Evolutionary conservation across 2,329 filamentous ascomycete species (phyloP), one percentile per base, ranked within the genome.

Genomic region (Pleomassaria siparia): DNA sequence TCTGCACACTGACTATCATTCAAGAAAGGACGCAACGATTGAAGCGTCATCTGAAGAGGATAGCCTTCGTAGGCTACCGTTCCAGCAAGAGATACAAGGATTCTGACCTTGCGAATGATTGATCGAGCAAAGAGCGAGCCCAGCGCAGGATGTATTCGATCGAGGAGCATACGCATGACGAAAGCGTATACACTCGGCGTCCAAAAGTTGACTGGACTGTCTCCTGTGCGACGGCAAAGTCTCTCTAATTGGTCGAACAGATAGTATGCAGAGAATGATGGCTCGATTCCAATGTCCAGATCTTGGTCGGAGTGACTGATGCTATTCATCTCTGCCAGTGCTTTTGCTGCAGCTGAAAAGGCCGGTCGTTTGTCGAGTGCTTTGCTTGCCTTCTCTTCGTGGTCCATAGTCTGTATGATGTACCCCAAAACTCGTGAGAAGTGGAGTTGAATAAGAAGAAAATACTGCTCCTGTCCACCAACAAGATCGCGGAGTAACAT

Each of bases 91-190:
- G 84, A 87, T 21, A 97, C 80, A 13, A 97, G 73, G 8, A 96
- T 81, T 26, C 91, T 82, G 39, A 97, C 80, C 64, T 95, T 96
- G 30, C 91, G 85, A 43, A 99, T 80, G 3, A 96, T 84, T 1
- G 90, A 87, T 65, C 90, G 94, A 29, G 89, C 87, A 68, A 96
- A 88, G 4, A 96, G 76, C 16, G 94, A 88, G 0, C 94, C 95
- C 5, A 97, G 75, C 0, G 91, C 88, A 16, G 87, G 82, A 61
- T 95, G 86, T 15, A 96, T 86, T 1, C 85, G 86, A 64, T 90
- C 87, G 45, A 99, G 76, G 2, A 99, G 78, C 53, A 81, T 86
- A 43, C 95, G 84, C 44, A 88, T 84, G 21, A 95, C 80, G 49
- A 85, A 87, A 0, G 86, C 82, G 42, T 91, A 84, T 32, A 91